Base-by-base conservation (phyloP, 2,329 filamentous ascomycete genomes). In the Ceratocystis diversiconidia region DNA sequence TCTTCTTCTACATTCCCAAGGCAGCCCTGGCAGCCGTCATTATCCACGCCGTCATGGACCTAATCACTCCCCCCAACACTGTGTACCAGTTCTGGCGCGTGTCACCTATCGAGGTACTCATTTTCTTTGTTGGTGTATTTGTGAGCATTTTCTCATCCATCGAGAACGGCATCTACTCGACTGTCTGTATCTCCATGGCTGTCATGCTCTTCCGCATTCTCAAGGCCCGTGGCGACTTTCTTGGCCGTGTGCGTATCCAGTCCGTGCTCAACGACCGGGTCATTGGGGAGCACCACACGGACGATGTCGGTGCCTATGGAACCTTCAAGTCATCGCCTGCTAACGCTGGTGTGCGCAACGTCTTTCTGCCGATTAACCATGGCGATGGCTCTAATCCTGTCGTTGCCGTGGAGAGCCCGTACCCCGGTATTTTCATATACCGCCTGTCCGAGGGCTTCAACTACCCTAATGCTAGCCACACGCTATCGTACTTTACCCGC, bases 401-500 rank as follows among this genome's bases (percentile, higher is more conserved):
- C 30, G 80, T 97, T 60, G 81, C 87, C 10, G 79, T 95, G n/a
- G 80, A 89, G 68, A 84, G 84, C 65, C 92, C 94, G 0, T 90
- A 94, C 71, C 92, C 92, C 0, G 94, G 94, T 63, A 82, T 99
- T 70, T 95, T 97, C 76, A 95, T 97, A 72, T 97, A 95, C 78
- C 86, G 92, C 57, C 96, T 96, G 75, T 85, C 88, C 0, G 92
- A 97, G 76, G 90, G 92, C 55, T 96, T 95, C 80, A 95, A 94
- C 76, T 99, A 97, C 72, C 90, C 92, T 68, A 99, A 96, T 71
- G 91, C 91, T 22, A 90, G 90, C 71, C 86, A 90, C 73, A 91
- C 95, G 69, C 83, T 96, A 66, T 91, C 96, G 72, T 84, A 90
- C 71, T 79, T 95, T 62, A 83, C 85, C 1, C 76, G 80, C 1